Evolutionary conservation across 2,329 filamentous ascomycete genomes (phyloP).

Genomic region (Fusarium brevicatenulatum): DNA sequence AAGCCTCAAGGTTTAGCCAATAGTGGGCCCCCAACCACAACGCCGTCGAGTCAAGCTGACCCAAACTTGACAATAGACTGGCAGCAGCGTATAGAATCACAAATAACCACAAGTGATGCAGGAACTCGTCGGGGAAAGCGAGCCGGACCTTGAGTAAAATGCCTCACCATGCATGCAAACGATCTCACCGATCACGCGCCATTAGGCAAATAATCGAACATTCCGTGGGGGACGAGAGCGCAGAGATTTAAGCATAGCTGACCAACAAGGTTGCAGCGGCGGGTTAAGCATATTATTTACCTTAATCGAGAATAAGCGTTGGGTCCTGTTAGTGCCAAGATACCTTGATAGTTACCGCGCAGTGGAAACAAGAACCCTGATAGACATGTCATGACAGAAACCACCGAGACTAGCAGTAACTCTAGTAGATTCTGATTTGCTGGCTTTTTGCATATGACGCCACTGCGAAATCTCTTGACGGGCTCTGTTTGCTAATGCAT

Average conservation of each 20-base stretch:
- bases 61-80: background rate
- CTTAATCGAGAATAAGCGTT: slow-evolving; percentile 21
- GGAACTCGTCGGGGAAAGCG: background rate
- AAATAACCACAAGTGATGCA: rapidly evolving
- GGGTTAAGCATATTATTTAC: slow-evolving; percentile 44
- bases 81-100: background rate
- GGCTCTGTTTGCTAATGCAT: background rate
- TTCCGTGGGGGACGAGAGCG: too few relatives aligned
- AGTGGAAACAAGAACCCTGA: slow-evolving; percentile 41
- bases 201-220: background rate
- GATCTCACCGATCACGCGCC: background rate
- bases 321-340: slow-evolving; percentile 9
- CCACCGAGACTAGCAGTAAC: background rate
- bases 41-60: too few relatives aligned
- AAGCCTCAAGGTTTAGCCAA: background rate
- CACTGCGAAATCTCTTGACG: background rate
- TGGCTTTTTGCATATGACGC: background rate
- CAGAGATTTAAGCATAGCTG: background rate
- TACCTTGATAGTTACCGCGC: slow-evolving; percentile 40
- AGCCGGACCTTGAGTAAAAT: background rate
- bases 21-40: rapidly evolving
- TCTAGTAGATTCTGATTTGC: slow-evolving; percentile 15
- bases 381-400: slow-evolving; percentile 23
- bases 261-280: slow-evolving; percentile 8
- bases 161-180: slow-evolving; percentile 9